Evolutionary conservation across 2,329 filamentous ascomycete genomes (phyloP), one percentile per base, ranked within the genome.

Genomic region (Rasamsonia emersonii): DNA sequence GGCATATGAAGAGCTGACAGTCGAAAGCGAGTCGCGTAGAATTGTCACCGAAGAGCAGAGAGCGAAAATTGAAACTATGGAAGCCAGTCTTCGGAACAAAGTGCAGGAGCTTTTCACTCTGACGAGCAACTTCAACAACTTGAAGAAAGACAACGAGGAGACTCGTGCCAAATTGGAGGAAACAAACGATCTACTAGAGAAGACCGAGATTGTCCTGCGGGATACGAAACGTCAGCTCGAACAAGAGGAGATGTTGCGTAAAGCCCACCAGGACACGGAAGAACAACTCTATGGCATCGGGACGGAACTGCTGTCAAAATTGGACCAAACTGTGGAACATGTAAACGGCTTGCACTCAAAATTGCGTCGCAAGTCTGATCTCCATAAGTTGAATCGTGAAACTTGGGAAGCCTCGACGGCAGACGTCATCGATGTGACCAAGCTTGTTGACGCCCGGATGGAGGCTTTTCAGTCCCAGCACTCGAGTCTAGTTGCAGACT

Each of bases 21-120:
- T 84, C 4, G 80, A 94, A 55, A 95, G 83, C 58, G 91, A 98
- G 58, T 94, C 89, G 2, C 75, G 88, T 32, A 73, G 86, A 9
- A 95, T 96, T 40, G 72, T 96, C 23, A 82, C 81, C 44, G 89
- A 96, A 48, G 91, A 98, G 54, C 89, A 96, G 50, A 74, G 79
- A 5, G 86, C 89, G 45, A 89, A 86, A 56, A 86, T 98, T 28
- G 86, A 93, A 52, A 88, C 85, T 0, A 80, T 96, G 64, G 91
- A 98, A 56, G 75, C 74, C 21, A 94, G 91, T 49, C 67, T 98
- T 33, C 78, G 86, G 14, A 91, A 93, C 63, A 96, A 95, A 56
- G 80, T 93, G 2, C 86, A 96, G 49, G 88, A 98, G 55, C 69
- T 98, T 0, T 88, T 93, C 54, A 75, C 77, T 8, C 64, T 96